Evolutionary conservation across 2,329 filamentous ascomycete genomes (phyloP), one percentile per base, ranked within the genome.

Genomic region (Ceratocystis cacaofunesta): DNA sequence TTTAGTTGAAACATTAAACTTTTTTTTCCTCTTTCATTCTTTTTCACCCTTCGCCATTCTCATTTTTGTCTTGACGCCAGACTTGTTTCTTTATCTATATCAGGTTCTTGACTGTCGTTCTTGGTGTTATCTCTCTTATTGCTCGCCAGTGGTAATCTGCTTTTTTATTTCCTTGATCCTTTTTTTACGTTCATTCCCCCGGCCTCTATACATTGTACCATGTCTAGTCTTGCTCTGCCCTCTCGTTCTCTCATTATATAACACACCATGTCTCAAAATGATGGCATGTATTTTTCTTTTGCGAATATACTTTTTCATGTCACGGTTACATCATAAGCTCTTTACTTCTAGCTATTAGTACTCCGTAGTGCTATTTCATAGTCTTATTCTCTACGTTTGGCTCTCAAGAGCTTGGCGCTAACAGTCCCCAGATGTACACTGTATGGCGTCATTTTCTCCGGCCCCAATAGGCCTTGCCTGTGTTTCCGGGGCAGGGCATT

Each of bases 11-110:
- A 41, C 36, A 41, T 41, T 64, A 66, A 30, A 48, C 50, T 48
- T 61, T 57, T 58, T 67, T 58, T 67, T 50, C 6, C 60, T 63
- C 67, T 52, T 43, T 60, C 66, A 25, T 58, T 50, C 52, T 68
- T 64, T 66, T 36, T 67, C 57, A 66, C 61, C 43, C 52, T 64
- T 50, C 28, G 15, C 50, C 41, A 25, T 25, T 64, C 30, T 43
- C 46, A 64, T 62, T 41, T 17, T 52, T 62, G 61, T 30, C 36
- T 44, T 25, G 57, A 41, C 36, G 10, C 3, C 36, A 41, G 36
- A 41, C 36, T 41, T 41, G 36, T 41, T 41, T 41, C 36, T 41
- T 41, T 41, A 41, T 41, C 36, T 41, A 41, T 15, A 41, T 41
- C 36, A 15, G 36, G 36, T 41, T 41, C 62, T 57, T 30, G 55